Percentiles rank a stretch among this genome's conserved stretches.
These are phyloP conservation scores for Sporothrix variecibatus DNA, from an alignment of 2,329 filamentous ascomycete genomes.

Conservation along the genomic window DNA sequence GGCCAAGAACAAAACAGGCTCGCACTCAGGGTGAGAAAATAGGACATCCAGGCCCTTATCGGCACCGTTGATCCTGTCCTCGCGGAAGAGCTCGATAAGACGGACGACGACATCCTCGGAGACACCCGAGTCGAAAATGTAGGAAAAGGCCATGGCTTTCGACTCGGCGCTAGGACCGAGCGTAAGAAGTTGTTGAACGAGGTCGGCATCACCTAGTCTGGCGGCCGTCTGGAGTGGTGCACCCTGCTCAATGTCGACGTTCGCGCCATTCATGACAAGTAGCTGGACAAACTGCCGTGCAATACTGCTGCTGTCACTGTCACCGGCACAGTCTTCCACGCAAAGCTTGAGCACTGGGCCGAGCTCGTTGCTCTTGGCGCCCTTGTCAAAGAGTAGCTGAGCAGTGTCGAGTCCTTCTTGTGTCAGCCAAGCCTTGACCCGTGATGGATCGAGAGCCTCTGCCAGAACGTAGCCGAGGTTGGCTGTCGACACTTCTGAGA, in stretches of 20 bases:
- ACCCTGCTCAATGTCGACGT: constrained; percentile 54
- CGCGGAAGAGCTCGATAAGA: constrained; percentile 54
- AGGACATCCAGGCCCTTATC: constrained; percentile 54
- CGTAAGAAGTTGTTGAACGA: constrained; percentile 54
- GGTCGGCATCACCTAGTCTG: constrained; percentile 50
- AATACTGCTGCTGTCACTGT: constrained; percentile 42
- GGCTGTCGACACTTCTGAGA: constrained; percentile 43
- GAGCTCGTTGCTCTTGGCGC: constrained; percentile 49
- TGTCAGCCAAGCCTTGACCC: constrained; percentile 49
- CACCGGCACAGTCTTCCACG: constrained; percentile 44
- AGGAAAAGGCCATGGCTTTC: constrained; percentile 56
- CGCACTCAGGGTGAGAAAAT: constrained; percentile 44
- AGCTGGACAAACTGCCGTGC: constrained; percentile 50
- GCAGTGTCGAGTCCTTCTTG: constrained; percentile 50
- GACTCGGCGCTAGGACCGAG: constrained; percentile 53
- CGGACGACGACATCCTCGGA: constrained; percentile 53
- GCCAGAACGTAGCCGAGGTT: constrained; percentile 51
- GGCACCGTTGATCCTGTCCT: constrained; percentile 51
- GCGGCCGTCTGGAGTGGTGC: constrained; percentile 57
- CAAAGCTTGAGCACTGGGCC: constrained; percentile 49
- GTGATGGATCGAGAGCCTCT: constrained; percentile 47
- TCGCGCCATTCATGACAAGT: constrained; percentile 45
- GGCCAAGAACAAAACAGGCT: constrained; percentile 55
- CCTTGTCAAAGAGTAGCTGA: constrained; percentile 51
- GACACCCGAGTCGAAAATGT: constrained; percentile 55